phyloP scores from a whole-genome alignment of 805 yeast genomes.

The Spathaspora boniae region DNA sequence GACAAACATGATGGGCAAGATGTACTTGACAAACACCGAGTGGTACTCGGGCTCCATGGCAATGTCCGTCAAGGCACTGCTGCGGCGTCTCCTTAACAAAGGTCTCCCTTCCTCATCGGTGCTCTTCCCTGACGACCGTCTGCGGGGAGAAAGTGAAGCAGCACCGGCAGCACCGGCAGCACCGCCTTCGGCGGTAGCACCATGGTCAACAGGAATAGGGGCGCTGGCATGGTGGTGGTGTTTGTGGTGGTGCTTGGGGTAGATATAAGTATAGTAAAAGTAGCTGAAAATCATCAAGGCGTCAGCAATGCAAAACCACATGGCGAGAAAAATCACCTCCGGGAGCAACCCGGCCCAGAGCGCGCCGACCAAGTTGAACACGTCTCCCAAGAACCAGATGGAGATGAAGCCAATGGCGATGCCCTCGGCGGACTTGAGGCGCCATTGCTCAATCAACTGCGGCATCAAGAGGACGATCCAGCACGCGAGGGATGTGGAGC shows the following conservation, averaged over 20 bases:
- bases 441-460: conserved; percentile 78
- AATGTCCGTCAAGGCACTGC: conserved; percentile 49
- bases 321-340: conserved; percentile 64
- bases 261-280: conserved; percentile 50
- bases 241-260: conserved; percentile 33
- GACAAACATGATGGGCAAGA: conserved; percentile 61
- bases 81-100: conserved; percentile 38
- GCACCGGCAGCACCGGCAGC: too few species aligned
- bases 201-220: conserved; percentile 1
- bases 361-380: conserved; percentile 64
- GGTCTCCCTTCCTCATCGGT: conserved; percentile 7
- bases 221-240: conserved; percentile 13
- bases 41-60: conserved; percentile 47
- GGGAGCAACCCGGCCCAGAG: conserved; percentile 69
- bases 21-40: conserved; percentile 46
- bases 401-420: conserved; percentile 63
- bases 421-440: conserved; percentile 71
- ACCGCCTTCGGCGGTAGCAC: background rate
- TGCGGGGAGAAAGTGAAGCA: too few species aligned
- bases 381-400: conserved; percentile 72
- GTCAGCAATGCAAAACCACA: conserved; percentile 78
- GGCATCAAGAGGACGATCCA: conserved; percentile 78
- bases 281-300: conserved; percentile 54
- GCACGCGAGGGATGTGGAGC: conserved; percentile 71
- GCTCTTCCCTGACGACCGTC: too few species aligned